A percentile compares a stretch with the other conserved stretches of the same genome.
Evolutionary conservation across 148 eudicot genomes (phyloP).

Genomic region (Chenopodium quinoa): DNA sequence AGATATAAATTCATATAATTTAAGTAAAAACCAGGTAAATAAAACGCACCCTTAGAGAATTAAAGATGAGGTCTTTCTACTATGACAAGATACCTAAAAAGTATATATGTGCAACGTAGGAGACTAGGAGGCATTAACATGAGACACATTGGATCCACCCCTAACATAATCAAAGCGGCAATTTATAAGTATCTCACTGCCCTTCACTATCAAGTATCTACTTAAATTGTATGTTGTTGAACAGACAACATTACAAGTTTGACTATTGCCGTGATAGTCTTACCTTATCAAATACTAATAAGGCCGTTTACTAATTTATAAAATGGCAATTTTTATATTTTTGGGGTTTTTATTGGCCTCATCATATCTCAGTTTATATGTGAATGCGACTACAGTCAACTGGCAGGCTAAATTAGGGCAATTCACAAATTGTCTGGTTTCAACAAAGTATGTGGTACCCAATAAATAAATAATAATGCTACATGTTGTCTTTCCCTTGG

Average conservation of each 20-base stretch:
- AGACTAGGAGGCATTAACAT: not conserved
- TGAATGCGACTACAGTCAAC: constrained; percentile 24
- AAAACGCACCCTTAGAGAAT: too few relatives aligned
- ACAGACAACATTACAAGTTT: constrained; percentile 22
- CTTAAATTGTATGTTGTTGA: constrained; percentile 16
- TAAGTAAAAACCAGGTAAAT: too few relatives aligned
- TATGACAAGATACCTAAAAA: too few relatives aligned
- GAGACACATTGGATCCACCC: constrained; percentile 10
- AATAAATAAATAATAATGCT: not conserved
- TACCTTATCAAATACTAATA: not conserved
- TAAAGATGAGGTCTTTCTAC: too few relatives aligned
- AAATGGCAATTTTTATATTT: constrained; percentile 2
- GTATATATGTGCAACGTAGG: not conserved
- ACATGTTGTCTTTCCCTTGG: not conserved
- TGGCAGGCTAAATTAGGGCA: constrained; percentile 1
- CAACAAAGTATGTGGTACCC: not conserved
- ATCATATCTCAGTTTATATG: not conserved
- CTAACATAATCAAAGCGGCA: constrained; percentile 17
- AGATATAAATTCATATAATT: too few relatives aligned
- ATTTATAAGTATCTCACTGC: not conserved
- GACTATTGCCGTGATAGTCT: constrained; percentile 13
- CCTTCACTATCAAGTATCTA: not conserved
- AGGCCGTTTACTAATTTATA: not conserved
- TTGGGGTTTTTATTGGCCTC: not conserved
- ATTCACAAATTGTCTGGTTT: not conserved